phyloP scores from a whole-genome alignment of 441 rosid species.

The California macrophylla region DNA sequence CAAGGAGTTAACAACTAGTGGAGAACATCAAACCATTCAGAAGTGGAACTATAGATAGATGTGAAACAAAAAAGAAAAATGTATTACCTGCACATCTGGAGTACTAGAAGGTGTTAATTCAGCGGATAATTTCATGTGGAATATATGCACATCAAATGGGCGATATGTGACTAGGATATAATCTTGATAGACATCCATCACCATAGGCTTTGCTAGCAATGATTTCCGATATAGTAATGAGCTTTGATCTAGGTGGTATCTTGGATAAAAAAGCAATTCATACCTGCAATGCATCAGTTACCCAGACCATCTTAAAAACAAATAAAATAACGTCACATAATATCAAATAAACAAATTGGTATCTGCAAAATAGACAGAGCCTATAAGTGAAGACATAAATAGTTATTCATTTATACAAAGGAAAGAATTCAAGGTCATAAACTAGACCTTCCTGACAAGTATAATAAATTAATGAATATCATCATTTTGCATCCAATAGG shows the following conservation, averaged over 20 bases:
- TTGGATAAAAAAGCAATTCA: slow-evolving; percentile 89
- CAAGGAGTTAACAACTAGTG: slow-evolving; percentile 8
- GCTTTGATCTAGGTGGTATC: slow-evolving; percentile 93
- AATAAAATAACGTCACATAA: background rate
- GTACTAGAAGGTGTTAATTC: slow-evolving; percentile 71
- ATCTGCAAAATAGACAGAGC: background rate
- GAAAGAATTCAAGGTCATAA: background rate
- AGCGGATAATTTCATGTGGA: slow-evolving; percentile 61
- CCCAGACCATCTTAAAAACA: slow-evolving; percentile 10
- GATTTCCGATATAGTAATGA: slow-evolving; percentile 77
- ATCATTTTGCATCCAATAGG: background rate
- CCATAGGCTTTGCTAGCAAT: slow-evolving; percentile 84
- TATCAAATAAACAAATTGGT: slow-evolving; percentile 2
- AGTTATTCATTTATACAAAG: background rate
- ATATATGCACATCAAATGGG: slow-evolving; percentile 85
- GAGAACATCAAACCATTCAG: slow-evolving; percentile 3
- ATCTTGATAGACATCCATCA: slow-evolving; percentile 90
- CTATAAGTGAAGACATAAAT: background rate
- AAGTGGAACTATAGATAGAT: slow-evolving; percentile 7
- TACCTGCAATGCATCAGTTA: slow-evolving; percentile 40
- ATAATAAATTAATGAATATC: slow-evolving; percentile 1
- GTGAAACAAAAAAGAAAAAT: slow-evolving; percentile 9
- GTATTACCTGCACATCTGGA: slow-evolving; percentile 75
- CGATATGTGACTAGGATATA: slow-evolving; percentile 77
- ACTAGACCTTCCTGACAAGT: slow-evolving; percentile 1